Base-by-base conservation (phyloP, 1,284 basidiomycete genomes). In the Sparassis latifolia region DNA sequence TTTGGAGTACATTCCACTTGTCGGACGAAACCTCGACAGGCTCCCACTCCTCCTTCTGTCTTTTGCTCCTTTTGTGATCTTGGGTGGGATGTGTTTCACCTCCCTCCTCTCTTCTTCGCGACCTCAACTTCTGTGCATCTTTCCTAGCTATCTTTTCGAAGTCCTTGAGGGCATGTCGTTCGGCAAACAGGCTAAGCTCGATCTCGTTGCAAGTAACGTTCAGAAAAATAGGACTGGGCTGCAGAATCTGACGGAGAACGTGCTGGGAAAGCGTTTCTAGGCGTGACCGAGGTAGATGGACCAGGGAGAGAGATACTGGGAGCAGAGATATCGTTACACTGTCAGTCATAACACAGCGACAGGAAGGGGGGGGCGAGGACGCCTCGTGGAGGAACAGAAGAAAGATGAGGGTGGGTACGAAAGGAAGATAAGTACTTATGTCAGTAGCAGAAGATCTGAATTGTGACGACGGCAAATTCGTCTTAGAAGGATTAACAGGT, bases 121-220 rank as follows among this genome's bases (percentile, higher is more conserved):
- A 67, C 38, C 73, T 70, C 37, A 72, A 68, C 46, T 66, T 72
- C 33, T 70, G 74, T 35, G 77, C 68, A 59, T 88, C 85, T 51
- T 70, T 77, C 40, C 75, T 69, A 4, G 84, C 81, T 58, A 85
- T 74, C 10, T 71, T 66, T 57, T 82, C 78, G 57, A 88, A 86
- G 55, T 85, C 79, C 9, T 69, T 61, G 20, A 87, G 71, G 48
- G 72, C 65, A 53, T 72, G 68, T 45, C 80, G 71, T 57, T 87
- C 84, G 40, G 82, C 84, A 58, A 87, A 86, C 47, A 88, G 69
- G 63, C 78, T 81, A 63, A 88, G 80, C 66, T 88, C 85, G 54
- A 86, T 76, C 58, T 86, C 79, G 61, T 88, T 88, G 68, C 77
- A 84, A 45, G 85, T 86, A 55, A 88, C 74, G 62, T 83, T 88